Evolutionary conservation across 495 filamentous ascomycete species (phyloP), one percentile per base, ranked within the genome.

Genomic region (Aeminium ludgeri): DNA sequence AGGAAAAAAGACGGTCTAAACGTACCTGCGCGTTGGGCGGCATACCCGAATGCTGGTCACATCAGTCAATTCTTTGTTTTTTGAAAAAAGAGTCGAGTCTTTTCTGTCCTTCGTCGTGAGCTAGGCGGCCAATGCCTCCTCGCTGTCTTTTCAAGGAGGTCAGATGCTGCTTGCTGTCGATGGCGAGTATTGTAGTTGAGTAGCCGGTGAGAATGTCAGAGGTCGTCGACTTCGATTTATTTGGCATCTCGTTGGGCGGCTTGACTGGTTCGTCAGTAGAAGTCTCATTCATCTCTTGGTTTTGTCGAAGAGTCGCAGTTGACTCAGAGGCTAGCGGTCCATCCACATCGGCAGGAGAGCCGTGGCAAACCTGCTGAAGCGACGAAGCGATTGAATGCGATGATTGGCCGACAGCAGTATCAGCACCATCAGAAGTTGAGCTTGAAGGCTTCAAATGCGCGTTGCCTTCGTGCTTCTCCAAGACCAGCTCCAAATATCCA

Each of bases 11-110:
- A 17, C 13, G 8, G 12, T 17, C 16, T 16, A 8, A 8, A 25
- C 23, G 23, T 25, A 25, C 23, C 23, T n/a, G n/a, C n/a, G n/a
- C n/a, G n/a, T n/a, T n/a, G n/a, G n/a, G n/a, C n/a, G n/a, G n/a
- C n/a, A n/a, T n/a, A n/a, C n/a, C n/a, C n/a, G n/a, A n/a, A n/a
- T n/a, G n/a, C n/a, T n/a, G n/a, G n/a, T n/a, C n/a, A n/a, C 8
- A 25, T 46, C 55, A 39, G 15, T 38, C 19, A 36, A 30, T 45
- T 53, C 58, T 65, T 38, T 52, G 54, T 56, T 72, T 70, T 53
- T 78, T 78, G 36, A 85, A 81, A 59, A 91, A 91, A n/a, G 69
- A 70, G 10, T 85, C 80, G 48, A 86, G 64, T 2, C 68, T 80
- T 51, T 69, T 70, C 54, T 91, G 85, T 12, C 65, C 68, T 20